Percentiles rank a stretch among this genome's conserved stretches.
Conservation (phyloP, 371 early-diverging fungal species). For the Rhizopus microsporus region DNA sequence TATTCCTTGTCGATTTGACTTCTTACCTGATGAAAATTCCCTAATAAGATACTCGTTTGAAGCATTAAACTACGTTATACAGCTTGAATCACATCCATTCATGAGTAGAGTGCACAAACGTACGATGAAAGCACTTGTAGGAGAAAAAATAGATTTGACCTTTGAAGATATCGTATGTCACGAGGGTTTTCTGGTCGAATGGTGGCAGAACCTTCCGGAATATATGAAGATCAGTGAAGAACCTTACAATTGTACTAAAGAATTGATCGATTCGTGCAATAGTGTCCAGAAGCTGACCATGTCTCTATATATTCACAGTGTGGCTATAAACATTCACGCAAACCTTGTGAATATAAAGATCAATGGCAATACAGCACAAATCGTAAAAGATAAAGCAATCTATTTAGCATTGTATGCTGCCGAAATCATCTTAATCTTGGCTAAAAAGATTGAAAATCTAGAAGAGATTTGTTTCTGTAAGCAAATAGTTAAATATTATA, state of each 20-base stretch:
- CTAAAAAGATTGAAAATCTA: slow-evolving; percentile 4
- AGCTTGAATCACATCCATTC: background rate
- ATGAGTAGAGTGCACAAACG: slow-evolving; percentile 4
- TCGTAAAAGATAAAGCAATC: slow-evolving; percentile 14
- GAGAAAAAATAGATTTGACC: slow-evolving; percentile 6
- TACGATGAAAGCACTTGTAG: slow-evolving; percentile 6
- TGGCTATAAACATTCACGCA: slow-evolving; percentile 13
- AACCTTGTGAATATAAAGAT: slow-evolving; percentile 10
- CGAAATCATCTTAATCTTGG: slow-evolving; percentile 4
- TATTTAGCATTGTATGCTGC: slow-evolving; percentile 10
- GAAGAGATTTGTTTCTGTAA: slow-evolving; percentile 18
- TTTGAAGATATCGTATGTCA: slow-evolving; percentile 17
- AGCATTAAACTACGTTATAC: slow-evolving; percentile 8
- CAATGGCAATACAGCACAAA: background rate
- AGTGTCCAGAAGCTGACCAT: slow-evolving; percentile 8
- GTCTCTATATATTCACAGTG: slow-evolving; percentile 8
- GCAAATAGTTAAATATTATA: background rate
- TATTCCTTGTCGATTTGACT: background rate
- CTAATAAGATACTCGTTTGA: background rate
- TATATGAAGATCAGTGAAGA: slow-evolving; percentile 11
- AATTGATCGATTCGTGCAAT: slow-evolving; percentile 8
- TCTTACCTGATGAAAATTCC: slow-evolving; percentile 17
- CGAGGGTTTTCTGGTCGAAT: slow-evolving; percentile 10
- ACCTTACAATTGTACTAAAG: slow-evolving; percentile 14
- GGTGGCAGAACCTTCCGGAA: slow-evolving; percentile 24